A percentile compares a stretch with the other conserved stretches of the same genome.
These are phyloP conservation scores for Colletotrichum neosansevieriae DNA, from an alignment of 2,329 filamentous ascomycete genomes.

Conservation along the genomic window DNA sequence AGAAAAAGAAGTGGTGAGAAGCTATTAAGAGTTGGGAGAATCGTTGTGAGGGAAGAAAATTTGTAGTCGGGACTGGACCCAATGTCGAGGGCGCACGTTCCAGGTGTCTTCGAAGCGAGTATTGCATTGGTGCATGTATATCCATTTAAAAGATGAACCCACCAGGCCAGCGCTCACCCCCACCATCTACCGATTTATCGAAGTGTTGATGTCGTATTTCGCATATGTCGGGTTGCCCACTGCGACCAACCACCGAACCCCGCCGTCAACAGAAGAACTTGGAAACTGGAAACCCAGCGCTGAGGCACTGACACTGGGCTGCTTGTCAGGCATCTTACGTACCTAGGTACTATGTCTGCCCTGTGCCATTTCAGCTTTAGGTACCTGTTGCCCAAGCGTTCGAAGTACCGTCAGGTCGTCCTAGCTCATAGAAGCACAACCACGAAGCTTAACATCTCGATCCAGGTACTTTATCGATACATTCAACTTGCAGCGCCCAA, in stretches of 20 bases:
- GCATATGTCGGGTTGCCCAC: constrained; percentile 23
- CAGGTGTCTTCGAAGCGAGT: background rate
- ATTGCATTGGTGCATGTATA: too few relatives aligned
- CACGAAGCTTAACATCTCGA: too few relatives aligned
- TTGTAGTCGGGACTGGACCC: constrained; percentile 1
- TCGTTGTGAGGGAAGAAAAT: background rate
- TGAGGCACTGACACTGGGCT: background rate
- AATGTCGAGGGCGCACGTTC: background rate
- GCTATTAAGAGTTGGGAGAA: too few relatives aligned
- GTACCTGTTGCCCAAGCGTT: background rate
- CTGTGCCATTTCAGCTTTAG: constrained; percentile 7
- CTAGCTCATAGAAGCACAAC: background rate
- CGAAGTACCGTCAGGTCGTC: background rate
- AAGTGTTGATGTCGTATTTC: too few relatives aligned
- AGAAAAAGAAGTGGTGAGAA: background rate
- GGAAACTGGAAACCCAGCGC: background rate
- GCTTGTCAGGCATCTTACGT: too few relatives aligned
- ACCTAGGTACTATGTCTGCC: background rate
- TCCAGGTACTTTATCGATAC: too few relatives aligned
- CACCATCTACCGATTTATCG: too few relatives aligned
- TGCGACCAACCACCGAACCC: constrained; percentile 6
- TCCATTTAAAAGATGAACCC: too few relatives aligned
- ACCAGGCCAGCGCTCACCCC: too few relatives aligned
- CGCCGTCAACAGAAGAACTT: constrained; percentile 6
- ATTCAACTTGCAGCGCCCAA: too few relatives aligned